Evolutionary conservation across 1,139 yeast species (phyloP).

Genomic region (Pichia sp.): DNA sequence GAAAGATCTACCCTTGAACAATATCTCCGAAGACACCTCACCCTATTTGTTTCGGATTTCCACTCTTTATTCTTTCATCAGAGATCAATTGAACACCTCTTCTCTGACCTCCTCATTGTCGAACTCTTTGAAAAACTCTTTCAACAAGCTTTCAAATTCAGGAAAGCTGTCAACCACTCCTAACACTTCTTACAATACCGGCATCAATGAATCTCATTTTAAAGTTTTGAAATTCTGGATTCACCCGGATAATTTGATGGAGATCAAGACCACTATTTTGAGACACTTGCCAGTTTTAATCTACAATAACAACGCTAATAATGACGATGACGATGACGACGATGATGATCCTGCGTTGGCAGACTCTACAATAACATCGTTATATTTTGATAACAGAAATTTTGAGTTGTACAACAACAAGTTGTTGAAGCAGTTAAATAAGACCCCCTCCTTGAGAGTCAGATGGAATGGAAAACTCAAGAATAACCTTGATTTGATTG

Average conservation of each 20-base stretch:
- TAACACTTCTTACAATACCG: slow-evolving; percentile 25
- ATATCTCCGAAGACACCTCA: slow-evolving; percentile 78
- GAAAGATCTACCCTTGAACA: slow-evolving; percentile 81
- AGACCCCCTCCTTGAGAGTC: slow-evolving; percentile 73
- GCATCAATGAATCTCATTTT: slow-evolving; percentile 45
- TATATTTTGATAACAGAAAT: slow-evolving; percentile 80
- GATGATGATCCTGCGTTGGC: slow-evolving; percentile 39
- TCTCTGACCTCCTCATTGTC: slow-evolving; percentile 27
- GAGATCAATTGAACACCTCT: slow-evolving; percentile 51
- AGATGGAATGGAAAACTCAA: slow-evolving; percentile 86
- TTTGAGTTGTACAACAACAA: slow-evolving; percentile 86
- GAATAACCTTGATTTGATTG: slow-evolving; percentile 69
- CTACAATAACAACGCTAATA: slow-evolving; percentile 47
- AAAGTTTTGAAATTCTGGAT: slow-evolving; percentile 91
- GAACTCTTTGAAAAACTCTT: slow-evolving; percentile 31
- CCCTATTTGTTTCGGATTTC: slow-evolving; percentile 85
- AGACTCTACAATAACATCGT: slow-evolving; percentile 81
- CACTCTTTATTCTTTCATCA: slow-evolving; percentile 70
- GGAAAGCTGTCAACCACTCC: slow-evolving; percentile 34
- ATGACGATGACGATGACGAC: slow-evolving; percentile 33
- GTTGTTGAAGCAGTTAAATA: slow-evolving; percentile 63
- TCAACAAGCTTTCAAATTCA: slow-evolving; percentile 30
- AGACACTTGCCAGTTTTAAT: slow-evolving; percentile 91
- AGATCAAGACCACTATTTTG: slow-evolving; percentile 87
- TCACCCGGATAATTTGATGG: slow-evolving; percentile 94